Conservation (phyloP, 805 yeast species). For the Candida corydali region DNA sequence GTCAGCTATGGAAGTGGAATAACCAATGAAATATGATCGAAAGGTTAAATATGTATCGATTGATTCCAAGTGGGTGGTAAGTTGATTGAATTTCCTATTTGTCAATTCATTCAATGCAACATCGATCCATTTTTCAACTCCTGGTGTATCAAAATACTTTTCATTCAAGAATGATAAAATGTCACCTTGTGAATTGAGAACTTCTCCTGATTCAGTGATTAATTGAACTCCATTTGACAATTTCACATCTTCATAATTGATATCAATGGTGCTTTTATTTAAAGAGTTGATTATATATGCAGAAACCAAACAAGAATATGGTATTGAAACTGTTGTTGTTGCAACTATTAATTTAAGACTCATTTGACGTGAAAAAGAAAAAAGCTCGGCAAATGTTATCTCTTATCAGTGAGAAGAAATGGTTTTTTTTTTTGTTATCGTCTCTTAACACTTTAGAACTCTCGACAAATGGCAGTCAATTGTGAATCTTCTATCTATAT, state of each 20-base stretch:
- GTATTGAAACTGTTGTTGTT: neutral
- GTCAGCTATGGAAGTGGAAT: slow-evolving; percentile 70
- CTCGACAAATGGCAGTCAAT: too few species aligned
- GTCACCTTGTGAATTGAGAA: neutral
- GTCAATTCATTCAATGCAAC: slow-evolving; percentile 65
- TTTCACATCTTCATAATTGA: neutral
- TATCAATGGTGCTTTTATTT: neutral
- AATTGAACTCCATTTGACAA: neutral
- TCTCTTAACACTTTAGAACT: too few species aligned
- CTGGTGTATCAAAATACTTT: slow-evolving; percentile 46
- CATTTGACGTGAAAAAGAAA: neutral
- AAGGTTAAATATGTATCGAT: slow-evolving; percentile 81
- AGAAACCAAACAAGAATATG: neutral
- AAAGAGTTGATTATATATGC: neutral
- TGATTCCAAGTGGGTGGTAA: slow-evolving; percentile 71
- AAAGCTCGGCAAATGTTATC: neutral
- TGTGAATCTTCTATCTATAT: too few species aligned
- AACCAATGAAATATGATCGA: slow-evolving; percentile 74
- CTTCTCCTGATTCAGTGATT: neutral
- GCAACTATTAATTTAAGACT: neutral
- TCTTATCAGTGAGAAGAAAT: neutral
- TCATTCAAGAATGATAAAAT: slow-evolving; percentile 34
- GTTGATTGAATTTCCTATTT: slow-evolving; percentile 83
- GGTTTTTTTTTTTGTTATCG: too few species aligned
- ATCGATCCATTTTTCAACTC: slow-evolving; percentile 59